Evolutionary conservation across 352 stramenopile genomes (phyloP), one percentile per base, ranked within the genome.

Genomic region (Phytophthora uliginosa): DNA sequence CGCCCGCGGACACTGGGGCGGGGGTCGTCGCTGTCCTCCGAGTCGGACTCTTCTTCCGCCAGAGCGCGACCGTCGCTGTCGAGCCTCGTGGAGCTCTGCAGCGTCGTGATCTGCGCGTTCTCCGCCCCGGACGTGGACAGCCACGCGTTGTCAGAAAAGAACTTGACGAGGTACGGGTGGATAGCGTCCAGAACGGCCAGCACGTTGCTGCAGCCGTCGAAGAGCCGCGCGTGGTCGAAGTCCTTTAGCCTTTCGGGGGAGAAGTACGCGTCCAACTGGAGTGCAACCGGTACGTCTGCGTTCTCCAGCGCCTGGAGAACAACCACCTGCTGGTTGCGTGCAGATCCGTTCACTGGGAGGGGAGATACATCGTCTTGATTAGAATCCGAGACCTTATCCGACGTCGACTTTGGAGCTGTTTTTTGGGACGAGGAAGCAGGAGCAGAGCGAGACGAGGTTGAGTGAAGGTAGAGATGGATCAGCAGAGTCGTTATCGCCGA

Each of bases 171-270:
- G 65, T 95, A 95, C 42, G 74, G 65, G 36, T 84, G 84, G 62
- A 95, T 90, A 34, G 73, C 76, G 63, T 92, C 83, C 18, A 95
- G 67, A n/a, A 86, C 77, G 1, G 74, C 76, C 12, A 93, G 82
- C 0, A 95, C 86, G 40, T 88, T 81, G n/a, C 69, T 70, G 66
- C 83, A 89, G 18, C 71, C 72, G 17, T 85, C 68, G 58, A 95
- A 93, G 12, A 95, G 53, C 0, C 66, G 71, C 7, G 58, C 58
- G 62, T 95, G 86, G 31, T 83, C 77, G 45, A 95, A 94, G 10
- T 74, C 62, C 8, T 54, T 47, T 7, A 86, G 69, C 55, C 78
- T 78, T n/a, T 88, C 62, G 1, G 24, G 66, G 0, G 73, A 73
- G 59, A 95, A 85, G 59, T 89, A 95, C 34, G 73, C 65, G 17